Evolutionary conservation across 805 yeast species (phyloP).

Genomic region (Candida namnaoensis): DNA sequence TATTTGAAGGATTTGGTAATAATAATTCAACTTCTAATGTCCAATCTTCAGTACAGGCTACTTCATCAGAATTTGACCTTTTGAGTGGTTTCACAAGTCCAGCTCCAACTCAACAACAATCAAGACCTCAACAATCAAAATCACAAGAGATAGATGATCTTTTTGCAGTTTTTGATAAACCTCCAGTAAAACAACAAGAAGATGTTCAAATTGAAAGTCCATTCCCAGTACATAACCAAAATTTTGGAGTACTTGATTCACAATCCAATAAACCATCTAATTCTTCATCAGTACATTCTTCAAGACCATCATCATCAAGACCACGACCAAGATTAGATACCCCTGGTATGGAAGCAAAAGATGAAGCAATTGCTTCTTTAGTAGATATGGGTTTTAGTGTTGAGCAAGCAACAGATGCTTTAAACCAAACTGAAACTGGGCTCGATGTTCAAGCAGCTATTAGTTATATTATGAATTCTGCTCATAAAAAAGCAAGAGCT

Average conservation of each 20-base stretch:
- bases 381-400: conserved; percentile 74
- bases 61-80: conserved; percentile 3
- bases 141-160: conserved; percentile 16
- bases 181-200: conserved; percentile 1
- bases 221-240: neutral
- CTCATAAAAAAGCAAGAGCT: conserved; percentile 33
- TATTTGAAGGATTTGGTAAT: conserved; percentile 13
- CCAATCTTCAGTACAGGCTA: no score
- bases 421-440: conserved; percentile 42
- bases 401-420: conserved; percentile 51
- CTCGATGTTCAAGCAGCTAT: conserved; percentile 58
- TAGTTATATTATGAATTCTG: conserved; percentile 52
- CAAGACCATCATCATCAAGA: neutral
- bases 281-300: no score
- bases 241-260: no score
- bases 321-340: neutral
- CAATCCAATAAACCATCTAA: no score
- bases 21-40: neutral
- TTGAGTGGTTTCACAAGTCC: conserved; percentile 9
- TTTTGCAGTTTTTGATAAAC: conserved; percentile 21
- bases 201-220: neutral
- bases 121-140: conserved; percentile 1
- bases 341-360: conserved; percentile 20
- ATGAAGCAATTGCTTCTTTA: conserved; percentile 54
- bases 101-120: neutral